Conservation (phyloP, 768 basidiomycete species). For the Royoungia palumana region DNA sequence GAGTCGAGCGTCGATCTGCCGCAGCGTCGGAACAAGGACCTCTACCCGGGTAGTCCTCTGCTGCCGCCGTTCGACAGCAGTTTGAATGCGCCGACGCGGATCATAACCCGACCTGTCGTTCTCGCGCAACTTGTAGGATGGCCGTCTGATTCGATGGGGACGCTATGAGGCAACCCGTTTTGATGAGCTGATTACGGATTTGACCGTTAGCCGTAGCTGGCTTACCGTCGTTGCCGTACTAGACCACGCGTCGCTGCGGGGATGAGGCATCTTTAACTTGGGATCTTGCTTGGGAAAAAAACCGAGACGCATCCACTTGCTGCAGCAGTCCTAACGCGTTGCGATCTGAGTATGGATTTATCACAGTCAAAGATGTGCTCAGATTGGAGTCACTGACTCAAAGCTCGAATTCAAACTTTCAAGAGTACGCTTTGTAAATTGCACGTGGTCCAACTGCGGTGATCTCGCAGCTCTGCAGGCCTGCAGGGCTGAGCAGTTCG, state of each 20-base stretch:
- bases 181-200: neutral
- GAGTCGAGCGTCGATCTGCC: neutral
- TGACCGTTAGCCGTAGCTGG: too few relatives aligned
- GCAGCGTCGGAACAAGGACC: slow-evolving; percentile 9
- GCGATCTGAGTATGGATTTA: neutral
- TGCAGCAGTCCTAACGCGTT: neutral
- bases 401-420: too few relatives aligned
- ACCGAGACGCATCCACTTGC: too few relatives aligned
- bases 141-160: slow-evolving; percentile 2
- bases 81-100: slow-evolving; percentile 4
- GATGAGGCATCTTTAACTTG: too few relatives aligned
- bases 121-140: slow-evolving; percentile 3
- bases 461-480: neutral
- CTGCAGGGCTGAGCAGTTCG: too few relatives aligned
- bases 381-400: too few relatives aligned
- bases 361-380: too few relatives aligned
- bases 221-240: too few relatives aligned
- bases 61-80: slow-evolving; percentile 1
- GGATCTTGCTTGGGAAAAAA: too few relatives aligned
- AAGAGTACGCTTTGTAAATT: too few relatives aligned
- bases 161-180: neutral
- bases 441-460: neutral
- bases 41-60: slow-evolving; percentile 4
- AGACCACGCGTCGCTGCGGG: too few relatives aligned
- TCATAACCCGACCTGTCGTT: neutral